Percentiles rank a stretch among this genome's conserved stretches.
Conservation (phyloP, 192 early-diverging fungal species). For the Coemansia sp. region DNA sequence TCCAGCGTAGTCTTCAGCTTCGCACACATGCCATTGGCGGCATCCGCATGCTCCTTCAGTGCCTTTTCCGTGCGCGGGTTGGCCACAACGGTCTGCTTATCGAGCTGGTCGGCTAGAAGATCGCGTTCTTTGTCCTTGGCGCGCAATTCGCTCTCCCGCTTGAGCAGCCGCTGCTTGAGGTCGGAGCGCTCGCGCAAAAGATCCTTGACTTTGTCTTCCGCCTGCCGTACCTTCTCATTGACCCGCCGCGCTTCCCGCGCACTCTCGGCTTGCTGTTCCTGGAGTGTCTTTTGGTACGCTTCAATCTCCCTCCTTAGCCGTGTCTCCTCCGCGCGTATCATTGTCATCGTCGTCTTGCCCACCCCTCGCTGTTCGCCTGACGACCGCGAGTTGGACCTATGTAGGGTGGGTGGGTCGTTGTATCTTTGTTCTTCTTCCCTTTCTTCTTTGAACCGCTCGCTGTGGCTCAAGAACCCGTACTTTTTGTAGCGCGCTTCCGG, state of each 20-base stretch:
- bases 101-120: constrained; percentile 13
- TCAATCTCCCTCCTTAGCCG: constrained; percentile 41
- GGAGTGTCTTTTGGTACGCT: constrained; percentile 16
- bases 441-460: constrained; percentile 28
- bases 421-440: background rate
- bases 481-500: constrained; percentile 41
- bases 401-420: background rate
- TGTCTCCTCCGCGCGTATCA: constrained; percentile 31
- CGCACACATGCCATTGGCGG: constrained; percentile 22
- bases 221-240: constrained; percentile 17
- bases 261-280: constrained; percentile 15
- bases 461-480: constrained; percentile 40
- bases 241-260: constrained; percentile 23
- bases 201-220: constrained; percentile 30
- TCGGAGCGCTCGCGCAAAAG: constrained; percentile 38
- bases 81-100: constrained; percentile 20
- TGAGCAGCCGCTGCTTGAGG: constrained; percentile 20
- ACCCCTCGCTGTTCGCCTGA: constrained; percentile 2
- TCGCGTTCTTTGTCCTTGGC: constrained; percentile 33
- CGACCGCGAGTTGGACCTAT: constrained; percentile 2
- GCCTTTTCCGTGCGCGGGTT: constrained; percentile 31
- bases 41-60: constrained; percentile 32
- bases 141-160: constrained; percentile 27
- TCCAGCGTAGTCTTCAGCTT: constrained; percentile 29
- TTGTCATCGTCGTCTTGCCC: constrained; percentile 13